Conservation (phyloP, 148 eudicot species). For the Silene uniflora region DNA sequence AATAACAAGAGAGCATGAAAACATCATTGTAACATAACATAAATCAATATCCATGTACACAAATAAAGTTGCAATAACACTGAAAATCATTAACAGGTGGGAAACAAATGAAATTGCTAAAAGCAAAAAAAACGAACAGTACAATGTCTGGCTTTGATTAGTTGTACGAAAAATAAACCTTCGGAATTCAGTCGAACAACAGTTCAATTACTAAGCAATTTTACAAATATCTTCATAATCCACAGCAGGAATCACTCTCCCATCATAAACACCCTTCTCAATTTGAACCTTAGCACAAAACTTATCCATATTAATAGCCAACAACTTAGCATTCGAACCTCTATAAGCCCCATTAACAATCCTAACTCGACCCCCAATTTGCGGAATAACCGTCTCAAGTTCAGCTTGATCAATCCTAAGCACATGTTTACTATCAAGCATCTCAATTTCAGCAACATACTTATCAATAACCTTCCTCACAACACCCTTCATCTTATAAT, state of each 20-base stretch:
- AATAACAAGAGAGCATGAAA: not conserved
- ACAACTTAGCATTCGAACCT: constrained; percentile 63
- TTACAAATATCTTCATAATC: constrained; percentile 71
- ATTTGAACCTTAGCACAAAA: constrained; percentile 81
- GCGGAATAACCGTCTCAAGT: constrained; percentile 90
- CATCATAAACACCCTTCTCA: constrained; percentile 89
- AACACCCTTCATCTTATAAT: constrained; percentile 82
- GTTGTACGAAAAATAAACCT: constrained; percentile 3
- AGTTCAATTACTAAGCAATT: constrained; percentile 2
- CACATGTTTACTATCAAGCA: constrained; percentile 73
- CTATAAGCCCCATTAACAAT: constrained; percentile 93
- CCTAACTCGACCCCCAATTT: constrained; percentile 81
- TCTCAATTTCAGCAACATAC: constrained; percentile 88
- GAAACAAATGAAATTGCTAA: not conserved
- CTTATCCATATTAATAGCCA: constrained; percentile 56
- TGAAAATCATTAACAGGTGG: not conserved
- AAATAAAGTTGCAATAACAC: not conserved
- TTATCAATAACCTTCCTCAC: constrained; percentile 71
- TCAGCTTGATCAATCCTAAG: constrained; percentile 94
- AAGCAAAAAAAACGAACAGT: not conserved
- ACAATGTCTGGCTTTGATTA: not conserved
- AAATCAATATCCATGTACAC: not conserved
- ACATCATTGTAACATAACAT: not conserved
- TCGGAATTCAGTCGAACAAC: not conserved
- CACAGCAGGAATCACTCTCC: constrained; percentile 71